Evolutionary conservation across 2,329 filamentous ascomycete species (phyloP).

Genomic region (Epichloe sp.): DNA sequence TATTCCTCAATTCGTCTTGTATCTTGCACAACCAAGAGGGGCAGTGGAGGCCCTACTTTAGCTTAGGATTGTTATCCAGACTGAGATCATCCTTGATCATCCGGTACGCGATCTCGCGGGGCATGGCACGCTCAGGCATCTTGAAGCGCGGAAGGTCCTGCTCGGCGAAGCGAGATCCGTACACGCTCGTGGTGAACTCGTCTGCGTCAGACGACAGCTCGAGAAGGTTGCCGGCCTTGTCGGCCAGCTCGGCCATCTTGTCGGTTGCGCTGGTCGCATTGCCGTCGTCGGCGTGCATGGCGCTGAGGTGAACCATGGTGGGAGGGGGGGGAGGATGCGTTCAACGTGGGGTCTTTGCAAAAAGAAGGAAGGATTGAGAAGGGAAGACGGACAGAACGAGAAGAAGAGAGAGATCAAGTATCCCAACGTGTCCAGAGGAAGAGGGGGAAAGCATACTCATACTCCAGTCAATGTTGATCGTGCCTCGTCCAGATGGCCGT

Average conservation of each 20-base stretch:
- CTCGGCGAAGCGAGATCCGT: conserved; percentile 73
- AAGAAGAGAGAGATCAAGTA: too few species aligned
- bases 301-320: too few species aligned
- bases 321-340: too few species aligned
- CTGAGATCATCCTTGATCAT: conserved; percentile 95
- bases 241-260: conserved; percentile 15
- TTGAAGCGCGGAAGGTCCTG: conserved; percentile 68
- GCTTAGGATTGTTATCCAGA: conserved; percentile 80
- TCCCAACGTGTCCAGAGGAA: too few species aligned
- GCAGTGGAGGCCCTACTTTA: conserved; percentile 42
- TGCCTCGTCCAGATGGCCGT: too few species aligned
- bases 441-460: too few species aligned
- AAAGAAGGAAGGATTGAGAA: too few species aligned
- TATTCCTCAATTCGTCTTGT: background rate
- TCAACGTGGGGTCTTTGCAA: too few species aligned
- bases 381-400: too few species aligned
- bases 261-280: conserved; percentile 1
- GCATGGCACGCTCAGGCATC: conserved; percentile 88
- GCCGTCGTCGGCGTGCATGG: conserved; percentile 7
- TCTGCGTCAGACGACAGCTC: conserved; percentile 39
- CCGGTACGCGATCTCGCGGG: conserved; percentile 80
- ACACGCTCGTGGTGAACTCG: conserved; percentile 65
- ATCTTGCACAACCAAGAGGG: background rate
- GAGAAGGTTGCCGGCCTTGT: conserved; percentile 23
- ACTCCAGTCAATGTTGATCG: too few species aligned